These are phyloP conservation scores for Colletotrichum chlorophyti DNA, from an alignment of 2,329 filamentous ascomycete species.

Conservation along the genomic window DNA sequence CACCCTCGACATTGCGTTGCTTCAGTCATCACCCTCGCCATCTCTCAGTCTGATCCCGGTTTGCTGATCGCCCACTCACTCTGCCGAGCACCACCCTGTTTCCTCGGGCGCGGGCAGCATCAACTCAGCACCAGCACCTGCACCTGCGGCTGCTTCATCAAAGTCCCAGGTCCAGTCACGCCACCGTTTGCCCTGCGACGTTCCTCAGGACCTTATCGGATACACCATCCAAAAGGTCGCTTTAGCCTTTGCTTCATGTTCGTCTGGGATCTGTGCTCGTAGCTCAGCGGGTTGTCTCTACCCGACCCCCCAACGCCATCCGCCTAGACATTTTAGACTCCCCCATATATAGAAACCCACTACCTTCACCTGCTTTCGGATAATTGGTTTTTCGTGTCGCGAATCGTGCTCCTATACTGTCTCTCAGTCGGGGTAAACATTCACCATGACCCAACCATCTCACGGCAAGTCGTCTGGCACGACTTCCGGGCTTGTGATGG, in stretches of 20 bases:
- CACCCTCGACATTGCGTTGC: constrained; percentile 3
- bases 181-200: not conserved
- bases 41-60: constrained; percentile 19
- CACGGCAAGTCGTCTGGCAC: constrained; percentile 42
- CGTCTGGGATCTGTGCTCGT: constrained; percentile 28
- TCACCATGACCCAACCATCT: constrained; percentile 39
- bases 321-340: constrained; percentile 25
- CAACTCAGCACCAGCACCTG: constrained; percentile 1
- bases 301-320: constrained; percentile 1
- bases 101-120: constrained; percentile 7
- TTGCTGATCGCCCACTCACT: constrained; percentile 7
- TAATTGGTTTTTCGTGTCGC: not conserved
- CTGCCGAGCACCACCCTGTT: constrained; percentile 20
- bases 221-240: constrained; percentile 12
- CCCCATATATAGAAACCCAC: constrained; percentile 31
- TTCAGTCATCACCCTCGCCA: not conserved
- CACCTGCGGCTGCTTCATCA: constrained; percentile 15
- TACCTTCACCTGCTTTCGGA: constrained; percentile 20
- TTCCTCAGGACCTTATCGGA: constrained; percentile 1
- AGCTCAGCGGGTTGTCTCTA: constrained; percentile 19
- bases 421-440: constrained; percentile 26
- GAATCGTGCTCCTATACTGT: constrained; percentile 22
- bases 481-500: constrained; percentile 31
- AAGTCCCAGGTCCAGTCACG: constrained; percentile 12
- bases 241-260: constrained; percentile 31